A percentile compares a stretch with the other conserved stretches of the same genome.
Evolutionary conservation across 1,284 basidiomycete genomes (phyloP).

Genomic region (Rhodotorula sp.): DNA sequence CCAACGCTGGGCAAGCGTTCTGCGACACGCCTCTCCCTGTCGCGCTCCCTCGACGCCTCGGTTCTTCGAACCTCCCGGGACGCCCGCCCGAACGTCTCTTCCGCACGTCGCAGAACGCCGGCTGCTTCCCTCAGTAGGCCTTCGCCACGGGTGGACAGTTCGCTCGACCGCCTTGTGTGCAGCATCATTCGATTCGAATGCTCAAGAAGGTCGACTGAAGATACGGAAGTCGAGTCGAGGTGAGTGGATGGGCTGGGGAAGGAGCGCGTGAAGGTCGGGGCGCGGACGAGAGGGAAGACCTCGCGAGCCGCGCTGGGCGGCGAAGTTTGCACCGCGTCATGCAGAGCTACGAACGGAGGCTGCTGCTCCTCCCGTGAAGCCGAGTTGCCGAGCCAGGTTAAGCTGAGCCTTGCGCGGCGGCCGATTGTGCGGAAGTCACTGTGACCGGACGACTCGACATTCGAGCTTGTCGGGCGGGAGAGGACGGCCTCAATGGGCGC

Average conservation of each 20-base stretch:
- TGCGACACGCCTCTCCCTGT: neutral
- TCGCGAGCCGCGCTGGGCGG: neutral
- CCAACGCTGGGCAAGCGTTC: neutral
- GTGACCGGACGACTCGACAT: neutral
- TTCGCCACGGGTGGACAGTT: neutral
- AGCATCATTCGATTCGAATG: neutral
- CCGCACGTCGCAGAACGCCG: slow-evolving; percentile 1
- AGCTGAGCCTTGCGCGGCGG: neutral
- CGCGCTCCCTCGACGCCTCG: slow-evolving; percentile 1
- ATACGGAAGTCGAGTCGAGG: neutral
- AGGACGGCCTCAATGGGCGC: too few species aligned
- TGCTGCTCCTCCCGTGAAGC: neutral
- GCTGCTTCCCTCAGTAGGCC: slow-evolving; percentile 11
- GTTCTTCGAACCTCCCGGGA: neutral
- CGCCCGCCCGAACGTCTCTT: slow-evolving; percentile 9
- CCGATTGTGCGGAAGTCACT: neutral
- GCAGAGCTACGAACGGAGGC: too few species aligned
- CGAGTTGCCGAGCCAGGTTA: neutral
- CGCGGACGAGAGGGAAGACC: neutral
- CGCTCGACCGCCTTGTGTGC: neutral
- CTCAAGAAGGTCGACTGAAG: neutral
- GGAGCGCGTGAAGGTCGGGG: neutral
- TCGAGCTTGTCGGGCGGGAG: too few species aligned
- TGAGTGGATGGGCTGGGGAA: neutral
- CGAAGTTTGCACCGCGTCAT: too few species aligned